A percentile compares a stretch with the other conserved stretches of the same genome.
These are phyloP conservation scores for Boletus pseudo-olivaceus DNA, from an alignment of 768 basidiomycete genomes.

Conservation along the genomic window DNA sequence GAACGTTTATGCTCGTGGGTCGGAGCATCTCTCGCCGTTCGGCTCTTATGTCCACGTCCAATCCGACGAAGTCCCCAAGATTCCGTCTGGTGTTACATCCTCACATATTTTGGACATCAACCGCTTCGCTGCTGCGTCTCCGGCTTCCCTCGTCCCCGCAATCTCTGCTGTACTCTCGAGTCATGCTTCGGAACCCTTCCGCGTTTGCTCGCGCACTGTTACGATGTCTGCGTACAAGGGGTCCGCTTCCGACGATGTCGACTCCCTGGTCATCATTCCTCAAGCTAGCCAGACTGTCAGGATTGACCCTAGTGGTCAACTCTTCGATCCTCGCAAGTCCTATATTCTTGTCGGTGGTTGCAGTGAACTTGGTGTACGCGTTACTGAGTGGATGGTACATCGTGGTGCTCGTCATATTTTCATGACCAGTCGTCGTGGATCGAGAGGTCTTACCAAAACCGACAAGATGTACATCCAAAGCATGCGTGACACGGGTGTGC, in stretches of 20 bases:
- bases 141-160: conserved; percentile 15
- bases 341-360: conserved; percentile 21
- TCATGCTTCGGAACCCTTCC: conserved; percentile 15
- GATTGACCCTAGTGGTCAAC: conserved; percentile 24
- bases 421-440: conserved; percentile 26
- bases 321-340: conserved; percentile 30
- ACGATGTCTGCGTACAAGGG: conserved; percentile 11
- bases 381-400: conserved; percentile 33
- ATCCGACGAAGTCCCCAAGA: conserved; percentile 9
- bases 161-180: conserved; percentile 18
- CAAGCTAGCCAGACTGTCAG: conserved; percentile 6
- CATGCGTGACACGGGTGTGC: conserved; percentile 22
- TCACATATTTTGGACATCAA: conserved; percentile 21
- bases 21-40: conserved; percentile 21
- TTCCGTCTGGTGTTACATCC: conserved; percentile 18
- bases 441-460: conserved; percentile 14
- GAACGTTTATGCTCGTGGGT: conserved; percentile 12
- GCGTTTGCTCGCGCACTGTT: conserved; percentile 4
- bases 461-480: conserved; percentile 30
- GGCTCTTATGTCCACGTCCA: conserved; percentile 26
- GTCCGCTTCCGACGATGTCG: background rate
- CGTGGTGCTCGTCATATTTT: conserved; percentile 33
- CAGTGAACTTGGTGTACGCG: conserved; percentile 23
- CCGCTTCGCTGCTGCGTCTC: conserved; percentile 18
- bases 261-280: conserved; percentile 20